Conservation (phyloP, 208 protist genomes). For the Acanthamoeba lenticulata region DNA sequence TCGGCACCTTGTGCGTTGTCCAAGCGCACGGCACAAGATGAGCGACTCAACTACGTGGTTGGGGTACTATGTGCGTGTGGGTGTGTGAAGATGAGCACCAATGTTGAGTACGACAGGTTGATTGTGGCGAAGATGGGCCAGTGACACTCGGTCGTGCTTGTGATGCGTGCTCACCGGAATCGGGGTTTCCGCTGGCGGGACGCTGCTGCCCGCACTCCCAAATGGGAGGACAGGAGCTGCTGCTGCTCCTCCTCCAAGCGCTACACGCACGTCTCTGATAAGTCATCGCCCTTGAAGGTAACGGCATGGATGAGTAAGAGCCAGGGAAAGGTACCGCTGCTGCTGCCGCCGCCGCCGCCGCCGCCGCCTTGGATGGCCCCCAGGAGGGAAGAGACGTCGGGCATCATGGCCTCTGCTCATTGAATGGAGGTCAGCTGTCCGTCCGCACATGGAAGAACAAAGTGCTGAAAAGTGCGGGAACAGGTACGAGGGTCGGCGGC, state of each 20-base stretch:
- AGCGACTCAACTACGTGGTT: not conserved
- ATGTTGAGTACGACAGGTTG: slow-evolving; percentile 52
- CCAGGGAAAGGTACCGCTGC: no score
- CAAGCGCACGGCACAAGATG: not conserved
- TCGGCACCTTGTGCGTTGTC: slow-evolving; percentile 38
- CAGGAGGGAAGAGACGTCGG: not conserved
- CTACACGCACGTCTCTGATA: no score
- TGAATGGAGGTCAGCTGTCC: not conserved
- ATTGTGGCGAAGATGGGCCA: slow-evolving; percentile 12
- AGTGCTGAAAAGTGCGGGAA: not conserved
- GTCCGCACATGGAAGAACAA: not conserved
- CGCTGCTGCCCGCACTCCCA: not conserved
- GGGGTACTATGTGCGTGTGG: no score
- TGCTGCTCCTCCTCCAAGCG: no score
- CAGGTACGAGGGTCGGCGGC: not conserved
- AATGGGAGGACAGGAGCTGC: not conserved
- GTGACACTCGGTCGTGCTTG: not conserved
- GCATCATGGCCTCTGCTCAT: not conserved
- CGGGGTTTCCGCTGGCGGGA: not conserved
- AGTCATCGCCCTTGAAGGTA: no score
- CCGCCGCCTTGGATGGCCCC: not conserved
- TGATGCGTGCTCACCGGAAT: not conserved
- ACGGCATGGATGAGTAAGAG: no score
- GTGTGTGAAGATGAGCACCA: not conserved
- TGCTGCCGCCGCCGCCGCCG: no score